Base-by-base conservation (phyloP, 2,329 filamentous ascomycete genomes). In the Phialophora verrucosa region DNA sequence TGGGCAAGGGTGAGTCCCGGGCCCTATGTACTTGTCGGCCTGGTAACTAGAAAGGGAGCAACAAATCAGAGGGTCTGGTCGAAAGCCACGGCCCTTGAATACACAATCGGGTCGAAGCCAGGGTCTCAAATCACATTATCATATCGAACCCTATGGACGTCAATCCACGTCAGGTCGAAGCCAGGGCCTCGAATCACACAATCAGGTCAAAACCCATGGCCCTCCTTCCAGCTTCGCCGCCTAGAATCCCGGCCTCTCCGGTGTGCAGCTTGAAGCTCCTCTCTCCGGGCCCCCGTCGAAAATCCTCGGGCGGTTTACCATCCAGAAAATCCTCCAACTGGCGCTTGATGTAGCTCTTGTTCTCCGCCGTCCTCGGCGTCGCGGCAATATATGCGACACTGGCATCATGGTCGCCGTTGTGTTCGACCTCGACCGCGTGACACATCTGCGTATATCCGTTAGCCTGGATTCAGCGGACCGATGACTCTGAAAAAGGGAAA, bases 281-380 rank as follows among this genome's bases (percentile, higher is more conserved):
- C 63, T 70, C 68, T 23, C 44, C 23, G 7, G 64, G 32, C 25
- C 67, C 67, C n/a, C n/a, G 32, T 4, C 63, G 32, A 25, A 70
- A 76, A 57, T 67, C 74, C 67, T 59, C 73, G 78, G 66, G 86
- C 84, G 67, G 85, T 81, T 75, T 83, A 77, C 51, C 83, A 78
- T 71, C 84, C 81, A 4, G 82, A 81, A 4, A 84, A 76, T 31
- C 83, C 81, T 27, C 82, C 77, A 75, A 81, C 80, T 14, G 81
- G 76, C 80, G 81, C 84, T 70, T 86, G 83, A 47, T 63, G 51
- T 77, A 76, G 4, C 25, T 58, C 38, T 70, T 73, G 60, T 76
- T 76, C 44, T 71, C 64, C 2, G 70, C 53, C 1, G 78, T 80
- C 4, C 76, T 74, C 0, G 78, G 78, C 10, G 75, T 76, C 1